Conservation (phyloP, 179 eudicot species). For the Beta corolliflora region DNA sequence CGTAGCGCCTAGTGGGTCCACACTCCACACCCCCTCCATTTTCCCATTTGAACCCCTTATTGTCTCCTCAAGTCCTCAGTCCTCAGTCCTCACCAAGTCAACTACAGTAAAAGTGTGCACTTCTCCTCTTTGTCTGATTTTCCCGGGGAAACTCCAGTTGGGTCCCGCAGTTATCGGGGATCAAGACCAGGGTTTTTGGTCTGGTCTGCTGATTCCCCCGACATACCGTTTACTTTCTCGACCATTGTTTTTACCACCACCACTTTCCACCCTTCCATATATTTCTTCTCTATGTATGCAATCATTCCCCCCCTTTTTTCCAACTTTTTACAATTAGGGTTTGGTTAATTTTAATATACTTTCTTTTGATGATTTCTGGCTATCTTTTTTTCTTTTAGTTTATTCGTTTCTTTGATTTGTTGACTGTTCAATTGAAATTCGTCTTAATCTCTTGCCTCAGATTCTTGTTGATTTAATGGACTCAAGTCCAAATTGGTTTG, state of each 20-base stretch:
- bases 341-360: not conserved
- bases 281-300: not conserved
- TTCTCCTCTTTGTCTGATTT: not conserved
- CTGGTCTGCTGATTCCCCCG: slow-evolving; percentile 7
- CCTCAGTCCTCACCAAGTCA: too few species aligned
- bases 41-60: too few species aligned
- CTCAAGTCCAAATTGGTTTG: slow-evolving; percentile 15
- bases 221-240: too few species aligned
- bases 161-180: slow-evolving; percentile 9
- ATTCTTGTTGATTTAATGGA: slow-evolving; percentile 25
- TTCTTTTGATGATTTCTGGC: not conserved
- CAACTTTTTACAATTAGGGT: slow-evolving; percentile 9
- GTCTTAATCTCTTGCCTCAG: not conserved
- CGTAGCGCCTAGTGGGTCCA: too few species aligned
- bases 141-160: not conserved
- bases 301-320: too few species aligned
- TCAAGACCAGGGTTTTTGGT: not conserved
- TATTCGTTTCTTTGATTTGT: too few species aligned
- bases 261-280: not conserved
- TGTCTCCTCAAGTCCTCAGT: too few species aligned
- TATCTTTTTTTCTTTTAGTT: not conserved
- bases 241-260: too few species aligned
- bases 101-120: too few species aligned
- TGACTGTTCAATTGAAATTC: not conserved
- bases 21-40: too few species aligned